Evolutionary conservation across 441 rosid genomes (phyloP).

Genomic region (Macaranga tanarius): DNA sequence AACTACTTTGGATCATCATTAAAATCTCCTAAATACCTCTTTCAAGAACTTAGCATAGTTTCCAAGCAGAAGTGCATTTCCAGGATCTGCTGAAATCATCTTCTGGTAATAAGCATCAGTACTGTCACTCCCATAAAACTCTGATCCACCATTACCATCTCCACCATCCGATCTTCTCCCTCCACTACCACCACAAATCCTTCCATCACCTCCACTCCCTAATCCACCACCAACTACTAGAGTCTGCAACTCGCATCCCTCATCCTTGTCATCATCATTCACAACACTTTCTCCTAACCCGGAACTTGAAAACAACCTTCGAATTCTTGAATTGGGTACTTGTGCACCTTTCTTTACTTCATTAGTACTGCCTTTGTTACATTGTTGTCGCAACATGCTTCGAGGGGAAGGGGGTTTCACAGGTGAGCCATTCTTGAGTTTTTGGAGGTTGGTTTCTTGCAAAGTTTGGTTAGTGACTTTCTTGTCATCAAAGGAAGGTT

Average conservation of each 20-base stretch:
- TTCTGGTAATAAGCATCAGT: slow-evolving; percentile 53
- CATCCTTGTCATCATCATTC: slow-evolving; percentile 17
- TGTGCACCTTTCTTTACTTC: slow-evolving; percentile 3
- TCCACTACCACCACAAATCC: slow-evolving; percentile 22
- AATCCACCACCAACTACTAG: slow-evolving; percentile 32
- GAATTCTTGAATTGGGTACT: slow-evolving; percentile 23
- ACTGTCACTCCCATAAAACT: slow-evolving; percentile 38
- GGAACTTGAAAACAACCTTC: slow-evolving; percentile 43
- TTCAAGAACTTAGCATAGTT: slow-evolving; percentile 66
- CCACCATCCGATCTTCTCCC: slow-evolving; percentile 25
- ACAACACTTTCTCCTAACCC: slow-evolving; percentile 37
- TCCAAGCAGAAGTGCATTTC: slow-evolving; percentile 52
- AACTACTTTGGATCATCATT: background rate
- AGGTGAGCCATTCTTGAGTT: slow-evolving; percentile 21
- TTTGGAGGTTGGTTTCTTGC: slow-evolving; percentile 21
- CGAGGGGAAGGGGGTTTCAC: slow-evolving; percentile 17
- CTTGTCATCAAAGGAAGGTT: slow-evolving; percentile 18
- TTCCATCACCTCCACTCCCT: slow-evolving; percentile 26
- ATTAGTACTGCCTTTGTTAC: slow-evolving; percentile 4
- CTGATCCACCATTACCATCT: slow-evolving; percentile 39
- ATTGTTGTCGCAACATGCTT: background rate
- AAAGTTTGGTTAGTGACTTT: slow-evolving; percentile 5
- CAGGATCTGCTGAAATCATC: slow-evolving; percentile 52
- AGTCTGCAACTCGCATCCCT: slow-evolving; percentile 24
- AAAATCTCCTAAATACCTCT: slow-evolving; percentile 38